A percentile compares a stretch with the other conserved stretches of the same genome.
phyloP scores from a whole-genome alignment of 1,284 basidiomycete species.

The Marasmius oreades region DNA sequence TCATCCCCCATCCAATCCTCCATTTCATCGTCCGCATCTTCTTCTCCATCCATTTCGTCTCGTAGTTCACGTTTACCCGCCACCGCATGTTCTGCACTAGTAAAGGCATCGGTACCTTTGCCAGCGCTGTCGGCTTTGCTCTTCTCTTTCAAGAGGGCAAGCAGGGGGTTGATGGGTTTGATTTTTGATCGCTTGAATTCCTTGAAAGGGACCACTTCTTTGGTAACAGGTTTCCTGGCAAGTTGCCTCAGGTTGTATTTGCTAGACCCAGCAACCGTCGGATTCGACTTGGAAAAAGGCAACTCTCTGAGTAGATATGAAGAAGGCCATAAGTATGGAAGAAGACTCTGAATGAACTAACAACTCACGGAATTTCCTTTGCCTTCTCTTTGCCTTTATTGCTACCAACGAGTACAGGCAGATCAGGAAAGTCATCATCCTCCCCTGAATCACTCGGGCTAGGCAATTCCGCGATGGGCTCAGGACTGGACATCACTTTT shows the following conservation, averaged over 20 bases:
- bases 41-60: conserved; percentile 35
- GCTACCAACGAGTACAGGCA: conserved; percentile 14
- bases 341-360: background rate
- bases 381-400: conserved; percentile 18
- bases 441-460: conserved; percentile 46
- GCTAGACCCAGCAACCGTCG: background rate
- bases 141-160: conserved; percentile 52
- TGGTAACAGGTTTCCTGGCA: conserved; percentile 2
- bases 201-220: conserved; percentile 11
- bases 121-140: conserved; percentile 40
- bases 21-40: conserved; percentile 22
- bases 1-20: conserved; percentile 21
- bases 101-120: conserved; percentile 37
- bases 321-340: too few relatives aligned
- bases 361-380: background rate
- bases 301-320: background rate
- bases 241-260: conserved; percentile 4
- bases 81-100: conserved; percentile 39
- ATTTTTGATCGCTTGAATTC: background rate
- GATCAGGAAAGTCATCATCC: conserved; percentile 30
- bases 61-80: conserved; percentile 26
- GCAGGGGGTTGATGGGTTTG: conserved; percentile 44
- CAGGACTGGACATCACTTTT: conserved; percentile 38
- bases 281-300: background rate
- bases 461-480: conserved; percentile 39